Percentiles rank a stretch among this genome's conserved stretches.
These are phyloP conservation scores for Ganoderma multipileum DNA, from an alignment of 1,284 basidiomycete species.

Conservation along the genomic window DNA sequence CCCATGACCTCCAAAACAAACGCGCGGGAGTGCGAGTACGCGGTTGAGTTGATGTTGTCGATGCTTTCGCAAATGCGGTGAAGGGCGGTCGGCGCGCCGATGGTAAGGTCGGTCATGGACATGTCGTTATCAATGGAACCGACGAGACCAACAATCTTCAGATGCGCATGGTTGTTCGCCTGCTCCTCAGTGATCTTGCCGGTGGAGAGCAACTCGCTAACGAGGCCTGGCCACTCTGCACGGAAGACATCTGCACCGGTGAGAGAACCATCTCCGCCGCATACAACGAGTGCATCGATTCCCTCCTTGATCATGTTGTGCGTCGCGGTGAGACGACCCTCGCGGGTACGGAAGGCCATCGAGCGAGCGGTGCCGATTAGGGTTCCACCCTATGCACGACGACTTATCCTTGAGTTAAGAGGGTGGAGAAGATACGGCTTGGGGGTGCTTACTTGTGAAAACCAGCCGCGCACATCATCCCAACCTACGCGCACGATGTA, in stretches of 20 bases:
- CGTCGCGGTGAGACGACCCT: slow-evolving; percentile 89
- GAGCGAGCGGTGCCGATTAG: slow-evolving; percentile 96
- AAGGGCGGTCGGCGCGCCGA: slow-evolving; percentile 94
- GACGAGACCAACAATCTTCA: slow-evolving; percentile 96
- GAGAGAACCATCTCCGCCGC: slow-evolving; percentile 95
- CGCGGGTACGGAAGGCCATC: slow-evolving; percentile 83
- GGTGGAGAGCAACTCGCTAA: slow-evolving; percentile 70
- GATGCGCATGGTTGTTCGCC: slow-evolving; percentile 74
- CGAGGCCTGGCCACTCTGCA: slow-evolving; percentile 90
- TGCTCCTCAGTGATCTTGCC: slow-evolving; percentile 83
- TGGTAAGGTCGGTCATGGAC: slow-evolving; percentile 97
- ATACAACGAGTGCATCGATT: slow-evolving; percentile 96
- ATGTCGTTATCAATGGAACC: slow-evolving; percentile 99
- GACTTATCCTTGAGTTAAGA: slow-evolving; percentile 12
- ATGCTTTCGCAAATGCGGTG: slow-evolving; percentile 98
- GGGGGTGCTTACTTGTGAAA: slow-evolving; percentile 68
- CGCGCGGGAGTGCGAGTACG: slow-evolving; percentile 93
- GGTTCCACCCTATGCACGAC: slow-evolving; percentile 83
- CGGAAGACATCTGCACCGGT: slow-evolving; percentile 96
- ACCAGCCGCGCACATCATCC: slow-evolving; percentile 98
- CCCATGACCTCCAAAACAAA: slow-evolving; percentile 99
- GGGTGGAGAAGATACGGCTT: neutral
- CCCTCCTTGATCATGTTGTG: slow-evolving; percentile 94
- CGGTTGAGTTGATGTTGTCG: slow-evolving; percentile 98
- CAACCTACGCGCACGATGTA: slow-evolving; percentile 98